Evolutionary conservation across 345 rosid species (phyloP), one percentile per base, ranked within the genome.

Genomic region (Eutrema heterophyllum): DNA sequence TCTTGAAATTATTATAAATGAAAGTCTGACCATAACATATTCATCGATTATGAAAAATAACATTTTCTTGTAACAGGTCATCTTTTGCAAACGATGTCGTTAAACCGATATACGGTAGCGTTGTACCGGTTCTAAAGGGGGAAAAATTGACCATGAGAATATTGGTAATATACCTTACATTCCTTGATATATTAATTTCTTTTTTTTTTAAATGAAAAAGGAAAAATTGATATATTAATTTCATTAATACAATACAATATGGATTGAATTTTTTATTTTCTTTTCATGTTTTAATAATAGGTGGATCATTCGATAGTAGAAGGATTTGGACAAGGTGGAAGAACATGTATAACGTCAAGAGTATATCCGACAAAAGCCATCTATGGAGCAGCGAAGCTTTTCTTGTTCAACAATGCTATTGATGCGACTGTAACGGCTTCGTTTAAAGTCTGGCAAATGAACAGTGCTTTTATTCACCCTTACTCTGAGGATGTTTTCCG

Each of bases 241-340:
- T 33, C 40, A 55, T 16, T 36, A 26, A 2, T 26, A 39, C 35
- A n/a, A 35, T 24, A 44, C 12, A 26, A 5, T 16, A 16, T 59
- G 63, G 12, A 38, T 4, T 50, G 6, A 35, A 8, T 9, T 9
- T 8, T 4, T 12, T n/a, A 1, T 24, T 9, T 43, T 26, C 6
- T 9, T 6, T 8, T 1, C 26, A 21, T 10, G 0, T 64, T 12
- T 14, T 29, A 58, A 21, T 0, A 57, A 39, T 77, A 91, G 98
- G 96, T 94, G 18, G 98, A 94, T 82, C 98, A 91, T 83, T 94
- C 98, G 8, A 90, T 94, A 27, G 86, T 95, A 30, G 99, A 95
- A 76, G 89, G 87, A 73, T 95, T 87, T 30, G 96, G 70, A 0
- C 97, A 88, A 80, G 92, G 97, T 73, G 99, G 99, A 27, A 81